phyloP scores from a whole-genome alignment of 495 filamentous ascomycete genomes.

The Podospora appendiculata region DNA sequence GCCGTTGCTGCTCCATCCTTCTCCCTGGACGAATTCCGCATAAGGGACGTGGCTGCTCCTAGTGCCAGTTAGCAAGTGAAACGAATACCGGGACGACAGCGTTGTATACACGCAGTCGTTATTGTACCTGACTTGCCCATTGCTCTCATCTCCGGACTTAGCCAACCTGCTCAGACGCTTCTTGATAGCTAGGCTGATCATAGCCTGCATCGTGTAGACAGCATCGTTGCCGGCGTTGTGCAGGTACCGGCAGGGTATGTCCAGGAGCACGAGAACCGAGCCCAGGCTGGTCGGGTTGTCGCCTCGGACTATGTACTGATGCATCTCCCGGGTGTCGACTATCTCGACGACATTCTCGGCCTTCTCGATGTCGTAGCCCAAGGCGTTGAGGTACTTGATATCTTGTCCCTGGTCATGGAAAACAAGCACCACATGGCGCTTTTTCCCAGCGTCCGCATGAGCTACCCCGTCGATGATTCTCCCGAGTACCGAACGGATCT shows the following conservation, averaged over 20 bases:
- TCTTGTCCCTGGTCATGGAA: conserved; percentile 67
- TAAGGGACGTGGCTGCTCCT: conserved; percentile 1
- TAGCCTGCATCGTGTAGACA: conserved; percentile 67
- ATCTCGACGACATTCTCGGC: conserved; percentile 50
- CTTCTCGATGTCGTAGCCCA: conserved; percentile 52
- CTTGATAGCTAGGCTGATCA: conserved; percentile 59
- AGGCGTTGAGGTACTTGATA: conserved; percentile 50
- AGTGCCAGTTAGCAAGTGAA: neutral
- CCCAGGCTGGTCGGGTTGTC: conserved; percentile 46
- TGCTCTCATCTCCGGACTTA: neutral
- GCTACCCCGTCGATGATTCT: conserved; percentile 18
- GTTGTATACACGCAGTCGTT: no score
- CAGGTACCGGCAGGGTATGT: conserved; percentile 52
- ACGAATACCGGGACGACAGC: no score
- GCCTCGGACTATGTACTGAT: conserved; percentile 47
- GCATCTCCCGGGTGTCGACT: conserved; percentile 64
- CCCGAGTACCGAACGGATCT: conserved; percentile 13
- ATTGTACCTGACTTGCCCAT: conserved; percentile 1
- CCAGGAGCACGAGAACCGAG: conserved; percentile 54
- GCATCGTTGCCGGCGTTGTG: conserved; percentile 98
- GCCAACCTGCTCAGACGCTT: conserved; percentile 10
- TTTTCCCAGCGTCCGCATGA: conserved; percentile 1
- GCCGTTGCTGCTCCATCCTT: conserved; percentile 20
- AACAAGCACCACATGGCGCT: conserved; percentile 65
- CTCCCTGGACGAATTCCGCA: conserved; percentile 3